A percentile compares a stretch with the other conserved stretches of the same genome.
Evolutionary conservation across 371 early-diverging fungal genomes (phyloP).

Genomic region (Circinella minor): DNA sequence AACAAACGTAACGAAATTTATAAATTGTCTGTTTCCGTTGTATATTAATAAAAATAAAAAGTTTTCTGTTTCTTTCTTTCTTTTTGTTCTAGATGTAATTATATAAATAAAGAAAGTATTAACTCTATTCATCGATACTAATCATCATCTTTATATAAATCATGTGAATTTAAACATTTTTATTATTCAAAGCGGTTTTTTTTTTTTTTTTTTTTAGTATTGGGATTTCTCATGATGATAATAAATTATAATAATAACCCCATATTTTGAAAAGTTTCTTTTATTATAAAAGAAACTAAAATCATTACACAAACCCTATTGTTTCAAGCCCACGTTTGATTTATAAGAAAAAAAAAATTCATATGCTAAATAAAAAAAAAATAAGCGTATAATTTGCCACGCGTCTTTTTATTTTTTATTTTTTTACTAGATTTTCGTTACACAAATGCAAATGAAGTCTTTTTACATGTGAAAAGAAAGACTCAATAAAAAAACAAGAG

Average conservation of each 20-base stretch:
- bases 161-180: too few relatives aligned
- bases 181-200: too few relatives aligned
- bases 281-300: too few relatives aligned
- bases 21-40: conserved; percentile 35
- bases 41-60: conserved; percentile 27
- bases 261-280: too few relatives aligned
- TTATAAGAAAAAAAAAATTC: background rate
- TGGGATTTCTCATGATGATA: too few relatives aligned
- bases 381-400: conserved; percentile 12
- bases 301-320: too few relatives aligned
- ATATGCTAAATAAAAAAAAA: background rate
- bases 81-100: background rate
- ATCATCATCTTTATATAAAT: too few relatives aligned
- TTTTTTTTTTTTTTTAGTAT: too few relatives aligned
- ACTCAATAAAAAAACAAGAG: background rate
- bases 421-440: background rate
- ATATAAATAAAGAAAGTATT: background rate
- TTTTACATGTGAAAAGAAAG: conserved; percentile 12
- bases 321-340: too few relatives aligned
- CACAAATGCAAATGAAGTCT: background rate
- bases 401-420: conserved; percentile 14
- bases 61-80: background rate
- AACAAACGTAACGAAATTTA: conserved; percentile 21
- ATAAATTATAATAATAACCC: too few relatives aligned
- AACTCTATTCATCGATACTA: too few relatives aligned